phyloP scores from a whole-genome alignment of 164 flowering plant species.

The Aristolochia californica region DNA sequence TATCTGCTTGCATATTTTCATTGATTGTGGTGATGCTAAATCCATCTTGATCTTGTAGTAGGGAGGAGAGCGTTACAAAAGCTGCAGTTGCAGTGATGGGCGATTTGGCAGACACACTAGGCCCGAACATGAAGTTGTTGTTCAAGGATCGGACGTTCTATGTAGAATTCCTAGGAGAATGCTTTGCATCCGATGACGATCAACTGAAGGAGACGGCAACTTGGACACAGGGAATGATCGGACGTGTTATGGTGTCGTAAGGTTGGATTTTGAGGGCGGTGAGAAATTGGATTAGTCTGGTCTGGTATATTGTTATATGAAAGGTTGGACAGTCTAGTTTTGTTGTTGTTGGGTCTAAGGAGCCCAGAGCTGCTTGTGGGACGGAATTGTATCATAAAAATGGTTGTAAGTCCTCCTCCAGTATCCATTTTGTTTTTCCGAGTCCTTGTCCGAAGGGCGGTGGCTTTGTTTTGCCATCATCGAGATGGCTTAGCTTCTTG shows the following conservation, averaged over 20 bases:
- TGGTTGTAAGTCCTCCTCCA: background rate
- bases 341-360: background rate
- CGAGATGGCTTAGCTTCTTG: background rate
- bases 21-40: background rate
- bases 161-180: slow-evolving; percentile 50
- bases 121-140: slow-evolving; percentile 38
- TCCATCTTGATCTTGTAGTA: slow-evolving; percentile 12
- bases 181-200: slow-evolving; percentile 64
- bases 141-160: slow-evolving; percentile 33
- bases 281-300: no score
- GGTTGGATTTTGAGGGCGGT: slow-evolving; percentile 9
- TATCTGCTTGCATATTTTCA: background rate
- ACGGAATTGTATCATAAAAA: no score
- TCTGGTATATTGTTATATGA: no score
- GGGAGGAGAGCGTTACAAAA: slow-evolving; percentile 75
- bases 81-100: slow-evolving; percentile 83
- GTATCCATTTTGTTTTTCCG: background rate
- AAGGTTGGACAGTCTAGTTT: background rate
- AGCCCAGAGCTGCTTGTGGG: background rate
- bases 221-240: slow-evolving; percentile 77
- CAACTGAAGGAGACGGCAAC: slow-evolving; percentile 68
- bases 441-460: slow-evolving; percentile 1
- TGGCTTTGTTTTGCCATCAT: background rate
- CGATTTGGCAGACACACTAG: slow-evolving; percentile 77
- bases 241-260: slow-evolving; percentile 49